phyloP scores from a whole-genome alignment of 2,329 filamentous ascomycete genomes.

The Arthrobotrys sinensis region DNA sequence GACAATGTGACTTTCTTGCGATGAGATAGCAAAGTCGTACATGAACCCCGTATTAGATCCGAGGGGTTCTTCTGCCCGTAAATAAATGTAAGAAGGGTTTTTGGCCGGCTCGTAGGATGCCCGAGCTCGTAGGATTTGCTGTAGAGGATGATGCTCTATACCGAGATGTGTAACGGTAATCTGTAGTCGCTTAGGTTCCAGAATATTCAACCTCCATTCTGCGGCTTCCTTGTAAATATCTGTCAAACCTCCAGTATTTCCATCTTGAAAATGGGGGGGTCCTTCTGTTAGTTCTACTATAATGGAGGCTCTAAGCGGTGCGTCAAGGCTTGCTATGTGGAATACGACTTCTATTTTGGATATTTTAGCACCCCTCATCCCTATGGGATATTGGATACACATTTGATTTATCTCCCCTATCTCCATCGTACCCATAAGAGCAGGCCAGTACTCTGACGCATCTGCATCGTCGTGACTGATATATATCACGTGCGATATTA shows the following conservation, averaged over 20 bases:
- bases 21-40: constrained; percentile 25
- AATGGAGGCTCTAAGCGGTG: not conserved
- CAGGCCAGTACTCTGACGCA: not conserved
- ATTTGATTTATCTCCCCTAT: constrained; percentile 4
- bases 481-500: not conserved
- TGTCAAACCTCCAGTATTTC: not conserved
- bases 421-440: constrained; percentile 16
- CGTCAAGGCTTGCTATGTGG: not conserved
- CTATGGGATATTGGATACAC: not conserved
- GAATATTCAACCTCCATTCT: not conserved
- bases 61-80: not conserved
- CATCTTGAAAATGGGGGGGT: not conserved
- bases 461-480: not conserved
- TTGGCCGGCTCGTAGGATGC: constrained; percentile 6
- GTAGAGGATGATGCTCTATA: not conserved
- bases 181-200: not conserved
- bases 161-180: not conserved
- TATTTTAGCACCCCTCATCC: constrained; percentile 16
- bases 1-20: constrained; percentile 15
- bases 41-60: not conserved
- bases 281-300: constrained; percentile 3
- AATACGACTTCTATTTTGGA: constrained; percentile 5
- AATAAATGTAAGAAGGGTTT: constrained; percentile 17
- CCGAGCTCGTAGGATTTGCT: not conserved
- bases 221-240: not conserved